Base-by-base conservation (phyloP, 805 yeast genomes). In the Starmerella khaoyaiensis region DNA sequence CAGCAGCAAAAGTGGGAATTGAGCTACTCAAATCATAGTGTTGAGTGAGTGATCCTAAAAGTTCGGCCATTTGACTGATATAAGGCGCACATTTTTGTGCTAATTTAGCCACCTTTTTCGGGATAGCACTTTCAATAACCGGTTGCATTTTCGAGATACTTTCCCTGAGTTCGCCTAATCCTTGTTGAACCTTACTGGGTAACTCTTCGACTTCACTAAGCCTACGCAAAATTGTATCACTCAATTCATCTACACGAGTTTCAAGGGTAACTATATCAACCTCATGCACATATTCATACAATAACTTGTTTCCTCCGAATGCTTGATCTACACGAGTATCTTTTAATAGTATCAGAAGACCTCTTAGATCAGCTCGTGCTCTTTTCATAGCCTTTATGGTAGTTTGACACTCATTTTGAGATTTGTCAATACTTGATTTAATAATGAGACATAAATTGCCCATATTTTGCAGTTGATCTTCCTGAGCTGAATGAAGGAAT, bases 11-110 rank as follows among this genome's bases (percentile, higher is more conserved):
- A 4, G 58, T 57, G 3, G 61, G 51, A 8, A 72, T 79, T 42
- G 69, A 59, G 10, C 60, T 48, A 47, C 93, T 79, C 52, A 80
- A 83, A 55, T 84, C 95, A 50, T 75, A 82, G 58, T 84, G 94
- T 37, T 71, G 72, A 9, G 94, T 77, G 32, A 84, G 61, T 50
- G 84, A 72, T 39, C 73, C 75, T 23, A 86, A 60, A 14, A 78
- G 62, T 2, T 69, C 65, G 1, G 81, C 93, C 57, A 82, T 65
- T 36, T 79, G 90, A 40, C 67, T 65, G 37, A 82, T 93, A 37
- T 52, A 50, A 3, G 40, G 48, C n/a, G 60, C 60, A 5, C 55
- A 40, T 1, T 41, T 22, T 7, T 47, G 42, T 9, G 44, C 23
- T 14, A 43, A 14, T 12, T 37, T 33, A 2, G 42, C 46, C 28